A percentile compares a stretch with the other conserved stretches of the same genome.
These are phyloP conservation scores for Lenwebbia sp. DNA, from an alignment of 345 rosid genomes.

Conservation along the genomic window DNA sequence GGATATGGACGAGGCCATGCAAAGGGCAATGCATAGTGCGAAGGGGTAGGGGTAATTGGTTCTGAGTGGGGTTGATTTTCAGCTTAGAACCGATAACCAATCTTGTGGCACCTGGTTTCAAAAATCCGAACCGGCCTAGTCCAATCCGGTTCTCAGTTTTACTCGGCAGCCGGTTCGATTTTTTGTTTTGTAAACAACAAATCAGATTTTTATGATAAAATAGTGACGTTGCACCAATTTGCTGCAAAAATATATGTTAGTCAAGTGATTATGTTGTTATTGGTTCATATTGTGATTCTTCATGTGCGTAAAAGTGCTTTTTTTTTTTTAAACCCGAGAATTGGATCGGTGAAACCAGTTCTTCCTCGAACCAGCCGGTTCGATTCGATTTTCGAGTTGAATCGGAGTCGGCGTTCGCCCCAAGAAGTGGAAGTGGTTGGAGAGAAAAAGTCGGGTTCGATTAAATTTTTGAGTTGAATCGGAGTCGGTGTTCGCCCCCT, in stretches of 20 bases:
- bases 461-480: neutral
- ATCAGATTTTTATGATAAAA: neutral
- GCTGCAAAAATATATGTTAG: neutral
- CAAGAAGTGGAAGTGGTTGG: neutral
- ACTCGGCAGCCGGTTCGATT: neutral
- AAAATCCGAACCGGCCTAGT: neutral
- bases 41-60: neutral
- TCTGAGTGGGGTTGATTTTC: neutral
- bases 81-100: neutral
- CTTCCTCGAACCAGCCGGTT: neutral
- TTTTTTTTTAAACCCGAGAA: neutral
- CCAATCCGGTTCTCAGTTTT: neutral
- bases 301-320: accelerated
- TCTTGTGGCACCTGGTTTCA: accelerated
- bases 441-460: neutral
- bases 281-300: accelerated
- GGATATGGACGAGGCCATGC: neutral
- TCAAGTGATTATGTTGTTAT: neutral
- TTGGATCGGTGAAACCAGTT: neutral
- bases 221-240: too few relatives aligned
- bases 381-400: neutral
- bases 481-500: neutral
- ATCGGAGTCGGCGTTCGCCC: neutral
- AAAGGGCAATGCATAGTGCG: neutral
- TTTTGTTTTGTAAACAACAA: neutral